Evolutionary conservation across 257 asterid genomes (phyloP).

Genomic region (Gentiana macrophylla): DNA sequence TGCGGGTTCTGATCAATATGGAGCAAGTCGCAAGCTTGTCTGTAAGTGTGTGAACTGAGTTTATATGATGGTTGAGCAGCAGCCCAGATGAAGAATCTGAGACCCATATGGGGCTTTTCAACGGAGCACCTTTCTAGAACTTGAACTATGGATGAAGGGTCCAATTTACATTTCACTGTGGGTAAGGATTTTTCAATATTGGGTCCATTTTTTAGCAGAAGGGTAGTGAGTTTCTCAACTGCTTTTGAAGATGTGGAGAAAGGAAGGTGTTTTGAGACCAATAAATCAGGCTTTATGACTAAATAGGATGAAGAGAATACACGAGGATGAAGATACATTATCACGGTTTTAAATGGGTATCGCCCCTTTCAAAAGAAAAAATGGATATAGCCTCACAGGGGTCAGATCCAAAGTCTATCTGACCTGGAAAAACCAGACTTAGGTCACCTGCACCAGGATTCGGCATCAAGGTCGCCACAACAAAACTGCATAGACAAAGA

Average conservation of each 20-base stretch:
- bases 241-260: slow-evolving; percentile 33
- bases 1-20: slow-evolving; percentile 36
- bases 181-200: slow-evolving; percentile 44
- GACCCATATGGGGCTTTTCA: slow-evolving; percentile 53
- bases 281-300: slow-evolving; percentile 11
- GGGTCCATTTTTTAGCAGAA: slow-evolving; percentile 28
- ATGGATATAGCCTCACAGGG: too few species aligned
- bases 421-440: too few species aligned
- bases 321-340: slow-evolving; percentile 21
- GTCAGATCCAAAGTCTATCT: too few species aligned
- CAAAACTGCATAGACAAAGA: too few species aligned
- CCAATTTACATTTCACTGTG: slow-evolving; percentile 37
- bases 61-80: slow-evolving; percentile 57
- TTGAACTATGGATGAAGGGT: slow-evolving; percentile 39
- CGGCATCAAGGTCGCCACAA: too few species aligned
- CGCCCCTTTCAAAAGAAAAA: too few species aligned
- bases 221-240: slow-evolving; percentile 40
- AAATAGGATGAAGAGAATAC: slow-evolving; percentile 14
- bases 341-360: too few species aligned
- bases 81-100: slow-evolving; percentile 88
- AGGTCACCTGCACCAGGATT: too few species aligned
- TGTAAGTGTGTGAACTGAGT: slow-evolving; percentile 42
- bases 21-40: slow-evolving; percentile 50
- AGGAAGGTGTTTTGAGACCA: slow-evolving; percentile 10
- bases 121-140: slow-evolving; percentile 43